phyloP scores from a whole-genome alignment of 2,329 filamentous ascomycete species.

The Fusarium sp. region DNA sequence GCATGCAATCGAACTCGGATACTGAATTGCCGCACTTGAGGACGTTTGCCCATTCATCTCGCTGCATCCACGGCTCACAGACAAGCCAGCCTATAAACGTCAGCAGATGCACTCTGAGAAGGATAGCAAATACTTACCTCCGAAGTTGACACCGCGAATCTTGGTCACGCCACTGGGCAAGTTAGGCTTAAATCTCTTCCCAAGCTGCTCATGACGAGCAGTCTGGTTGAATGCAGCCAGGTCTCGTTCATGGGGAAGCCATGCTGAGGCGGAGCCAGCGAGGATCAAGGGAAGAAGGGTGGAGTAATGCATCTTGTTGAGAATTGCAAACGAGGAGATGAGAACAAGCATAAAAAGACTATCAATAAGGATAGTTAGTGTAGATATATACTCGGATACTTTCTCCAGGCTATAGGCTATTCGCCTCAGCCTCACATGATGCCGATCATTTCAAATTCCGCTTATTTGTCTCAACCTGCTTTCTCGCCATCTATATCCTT shows the following conservation, averaged over 20 bases:
- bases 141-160: conserved; percentile 36
- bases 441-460: neutral
- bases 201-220: conserved; percentile 29
- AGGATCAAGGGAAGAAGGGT: neutral
- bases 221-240: conserved; percentile 34
- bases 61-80: conserved; percentile 24
- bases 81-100: conserved; percentile 24
- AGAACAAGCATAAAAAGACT: accelerated
- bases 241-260: conserved; percentile 30
- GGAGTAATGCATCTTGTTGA: neutral
- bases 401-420: neutral
- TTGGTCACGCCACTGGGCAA: conserved; percentile 19
- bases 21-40: conserved; percentile 18
- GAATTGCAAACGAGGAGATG: accelerated
- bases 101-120: accelerated
- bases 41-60: conserved; percentile 15
- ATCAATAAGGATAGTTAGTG: neutral
- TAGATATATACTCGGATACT: neutral
- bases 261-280: conserved; percentile 12
- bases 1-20: conserved; percentile 37
- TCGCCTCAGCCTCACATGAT: neutral
- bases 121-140: neutral
- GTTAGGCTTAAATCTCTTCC: conserved; percentile 26
- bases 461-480: neutral
- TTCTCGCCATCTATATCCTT: neutral